Conservation (phyloP, 2,329 filamentous ascomycete species). For the Helminthosporium solani region DNA sequence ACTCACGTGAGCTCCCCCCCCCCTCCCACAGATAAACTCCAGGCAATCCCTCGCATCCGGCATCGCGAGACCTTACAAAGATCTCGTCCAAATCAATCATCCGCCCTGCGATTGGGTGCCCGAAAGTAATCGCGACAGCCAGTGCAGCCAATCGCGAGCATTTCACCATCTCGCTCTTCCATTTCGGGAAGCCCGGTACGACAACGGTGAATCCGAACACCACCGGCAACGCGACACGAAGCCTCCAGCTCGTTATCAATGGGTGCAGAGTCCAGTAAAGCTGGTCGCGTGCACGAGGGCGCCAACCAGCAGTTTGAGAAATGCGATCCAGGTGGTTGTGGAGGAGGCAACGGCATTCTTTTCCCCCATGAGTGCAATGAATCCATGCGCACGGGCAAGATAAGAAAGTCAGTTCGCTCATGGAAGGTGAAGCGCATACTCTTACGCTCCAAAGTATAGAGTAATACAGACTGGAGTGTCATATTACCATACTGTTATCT, state of each 20-base stretch:
- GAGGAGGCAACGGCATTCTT: not conserved
- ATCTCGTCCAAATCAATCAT: too few relatives aligned
- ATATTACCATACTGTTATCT: too few relatives aligned
- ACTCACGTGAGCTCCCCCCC: too few relatives aligned
- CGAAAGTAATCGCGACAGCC: too few relatives aligned
- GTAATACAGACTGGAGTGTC: not conserved
- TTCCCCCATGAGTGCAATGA: slow-evolving; percentile 4
- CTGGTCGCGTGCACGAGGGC: not conserved
- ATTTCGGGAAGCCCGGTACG: slow-evolving; percentile 9
- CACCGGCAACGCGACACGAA: not conserved
- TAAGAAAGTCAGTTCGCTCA: not conserved
- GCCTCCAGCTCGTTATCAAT: not conserved
- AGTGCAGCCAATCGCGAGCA: slow-evolving; percentile 8
- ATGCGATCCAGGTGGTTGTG: not conserved
- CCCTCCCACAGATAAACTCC: too few relatives aligned
- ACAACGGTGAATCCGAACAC: not conserved
- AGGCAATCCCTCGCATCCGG: too few relatives aligned
- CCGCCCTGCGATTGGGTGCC: not conserved
- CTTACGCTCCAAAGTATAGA: not conserved
- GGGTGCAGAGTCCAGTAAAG: not conserved
- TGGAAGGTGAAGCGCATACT: not conserved
- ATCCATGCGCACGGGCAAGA: not conserved
- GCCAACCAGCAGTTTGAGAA: not conserved
- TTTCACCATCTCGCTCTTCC: slow-evolving; percentile 1
- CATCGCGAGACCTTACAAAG: too few relatives aligned